phyloP scores from a whole-genome alignment of 2,329 filamentous ascomycete species.

The Talaromyces sp. region DNA sequence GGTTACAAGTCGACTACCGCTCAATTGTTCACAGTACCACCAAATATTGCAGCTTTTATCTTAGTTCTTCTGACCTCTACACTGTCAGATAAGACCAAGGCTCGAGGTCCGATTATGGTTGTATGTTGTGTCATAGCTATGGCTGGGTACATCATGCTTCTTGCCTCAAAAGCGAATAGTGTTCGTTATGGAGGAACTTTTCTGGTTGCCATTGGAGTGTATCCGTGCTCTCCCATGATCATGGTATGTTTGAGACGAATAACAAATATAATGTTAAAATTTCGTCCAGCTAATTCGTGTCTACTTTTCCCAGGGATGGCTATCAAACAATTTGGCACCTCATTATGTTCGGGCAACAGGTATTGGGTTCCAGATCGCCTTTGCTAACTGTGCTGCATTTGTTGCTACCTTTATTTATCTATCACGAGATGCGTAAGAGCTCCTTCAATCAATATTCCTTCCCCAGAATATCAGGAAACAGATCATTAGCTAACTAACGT shows the following conservation, averaged over 20 bases:
- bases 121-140: slow-evolving; percentile 25
- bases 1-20: slow-evolving; percentile 36
- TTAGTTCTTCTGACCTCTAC: slow-evolving; percentile 27
- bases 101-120: slow-evolving; percentile 28
- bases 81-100: slow-evolving; percentile 27
- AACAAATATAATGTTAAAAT: neutral
- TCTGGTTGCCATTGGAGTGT: slow-evolving; percentile 27
- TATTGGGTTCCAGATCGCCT: neutral
- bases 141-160: slow-evolving; percentile 32
- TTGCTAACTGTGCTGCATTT: neutral
- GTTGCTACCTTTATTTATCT: neutral
- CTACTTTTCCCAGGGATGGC: neutral
- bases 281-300: neutral
- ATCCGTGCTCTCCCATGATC: slow-evolving; percentile 20
- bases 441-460: neutral
- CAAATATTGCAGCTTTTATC: slow-evolving; percentile 30
- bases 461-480: neutral
- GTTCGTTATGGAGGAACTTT: slow-evolving; percentile 36
- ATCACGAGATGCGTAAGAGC: neutral
- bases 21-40: slow-evolving; percentile 35
- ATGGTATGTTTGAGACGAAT: slow-evolving; percentile 15
- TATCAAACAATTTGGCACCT: neutral
- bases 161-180: slow-evolving; percentile 21
- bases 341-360: neutral
- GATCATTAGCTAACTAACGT: neutral